These are phyloP conservation scores for Naematelia aurantialba DNA, from an alignment of 768 basidiomycete species.

Conservation along the genomic window DNA sequence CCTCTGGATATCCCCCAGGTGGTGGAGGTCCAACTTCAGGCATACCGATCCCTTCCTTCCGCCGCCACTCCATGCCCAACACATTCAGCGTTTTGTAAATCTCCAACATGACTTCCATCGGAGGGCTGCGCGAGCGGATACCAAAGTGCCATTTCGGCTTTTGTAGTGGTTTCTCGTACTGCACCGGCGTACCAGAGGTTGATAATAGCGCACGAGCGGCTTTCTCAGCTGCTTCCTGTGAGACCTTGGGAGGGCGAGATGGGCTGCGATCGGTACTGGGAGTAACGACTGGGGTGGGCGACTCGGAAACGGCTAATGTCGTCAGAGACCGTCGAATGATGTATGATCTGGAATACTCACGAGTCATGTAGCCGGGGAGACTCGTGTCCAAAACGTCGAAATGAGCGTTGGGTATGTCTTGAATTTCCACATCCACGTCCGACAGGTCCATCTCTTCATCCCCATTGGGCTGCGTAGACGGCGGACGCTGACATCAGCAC, in stretches of 20 bases:
- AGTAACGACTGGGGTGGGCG: neutral
- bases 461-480: slow-evolving; percentile 41
- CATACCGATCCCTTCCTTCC: slow-evolving; percentile 62
- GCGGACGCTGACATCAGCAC: slow-evolving; percentile 58
- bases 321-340: neutral
- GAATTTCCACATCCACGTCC: slow-evolving; percentile 59
- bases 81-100: slow-evolving; percentile 88
- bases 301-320: slow-evolving; percentile 1
- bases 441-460: slow-evolving; percentile 74
- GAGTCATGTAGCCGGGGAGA: slow-evolving; percentile 57
- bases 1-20: slow-evolving; percentile 56
- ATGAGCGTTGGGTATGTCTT: slow-evolving; percentile 60
- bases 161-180: slow-evolving; percentile 53
- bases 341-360: slow-evolving; percentile 28
- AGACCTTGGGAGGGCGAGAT: slow-evolving; percentile 5
- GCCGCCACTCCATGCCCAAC: slow-evolving; percentile 96
- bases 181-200: slow-evolving; percentile 53
- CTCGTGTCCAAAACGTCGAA: slow-evolving; percentile 89
- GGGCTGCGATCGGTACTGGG: slow-evolving; percentile 5
- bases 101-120: slow-evolving; percentile 99
- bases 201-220: slow-evolving; percentile 39
- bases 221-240: slow-evolving; percentile 41
- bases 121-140: slow-evolving; percentile 80
- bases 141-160: slow-evolving; percentile 97
- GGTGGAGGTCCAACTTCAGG: slow-evolving; percentile 50